Evolutionary conservation across 257 asterid genomes (phyloP), one percentile per base, ranked within the genome.

Genomic region (Gynochthodes officinalis): DNA sequence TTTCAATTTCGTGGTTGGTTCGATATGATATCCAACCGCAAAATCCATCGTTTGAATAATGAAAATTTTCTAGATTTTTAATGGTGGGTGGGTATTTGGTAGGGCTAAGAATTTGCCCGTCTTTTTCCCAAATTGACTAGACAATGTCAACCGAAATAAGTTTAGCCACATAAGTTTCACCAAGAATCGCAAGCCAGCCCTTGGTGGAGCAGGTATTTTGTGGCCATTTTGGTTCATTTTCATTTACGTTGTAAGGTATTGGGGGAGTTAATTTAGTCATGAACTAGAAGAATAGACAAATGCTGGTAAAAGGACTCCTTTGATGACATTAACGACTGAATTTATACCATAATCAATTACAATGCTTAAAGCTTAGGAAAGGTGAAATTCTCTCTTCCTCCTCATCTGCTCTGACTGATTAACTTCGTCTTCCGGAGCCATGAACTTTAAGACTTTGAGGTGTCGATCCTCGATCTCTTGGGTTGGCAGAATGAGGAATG

Each of bases 1-100:
- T 69, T n/a, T 61, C 9, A 16, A 14, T 37, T 61, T 6, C 68
- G 32, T 61, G 71, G 32, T 72, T 40, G 82, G 75, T 73, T 43
- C 19, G 75, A 73, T 73, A 60, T 48, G 69, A 52, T 40, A 35
- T 66, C 35, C 57, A 62, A 53, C 69, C 14, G 58, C 49, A 54
- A 66, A 50, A 67, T 73, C 30, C 28, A n/a, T 73, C 23, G 23
- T 42, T 7, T 16, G n/a, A 55, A 57, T 33, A 7, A 39, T 39
- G 14, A 13, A 37, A 21, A 5, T 48, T 40, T 37, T 14, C 4
- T 50, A 18, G 46, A 60, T 32, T 14, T 44, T 59, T 43, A 3
- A 11, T 74, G 73, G 65, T 53, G 30, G 69, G 58, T 68, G 67
- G 69, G 32, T 50, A 23, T 53, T 44, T 62, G 60, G 39, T 58